Percentiles rank a stretch among this genome's conserved stretches.
phyloP scores from a whole-genome alignment of 306 rosid species.

The Cyclanthera cordifolia region DNA sequence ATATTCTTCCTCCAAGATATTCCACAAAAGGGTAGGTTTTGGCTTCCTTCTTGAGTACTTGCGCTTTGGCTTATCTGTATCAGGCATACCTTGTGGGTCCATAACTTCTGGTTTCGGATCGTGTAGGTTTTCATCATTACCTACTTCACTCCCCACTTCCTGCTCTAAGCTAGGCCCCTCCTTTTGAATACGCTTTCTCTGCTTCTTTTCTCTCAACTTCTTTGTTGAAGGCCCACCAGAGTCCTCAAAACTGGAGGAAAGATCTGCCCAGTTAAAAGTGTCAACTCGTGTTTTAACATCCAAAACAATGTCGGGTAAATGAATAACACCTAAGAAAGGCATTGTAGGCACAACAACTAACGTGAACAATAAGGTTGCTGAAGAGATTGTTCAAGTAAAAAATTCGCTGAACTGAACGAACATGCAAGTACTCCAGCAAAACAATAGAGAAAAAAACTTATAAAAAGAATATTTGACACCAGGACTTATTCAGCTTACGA shows the following conservation, averaged over 20 bases:
- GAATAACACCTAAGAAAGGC: background rate
- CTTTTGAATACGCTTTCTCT: background rate
- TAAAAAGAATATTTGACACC: background rate
- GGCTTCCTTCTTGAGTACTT: conserved; percentile 14
- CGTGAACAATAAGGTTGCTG: background rate
- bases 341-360: background rate
- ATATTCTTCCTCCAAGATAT: conserved; percentile 50
- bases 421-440: background rate
- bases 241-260: conserved; percentile 2
- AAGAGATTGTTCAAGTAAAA: background rate
- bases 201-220: background rate
- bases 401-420: background rate
- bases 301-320: background rate
- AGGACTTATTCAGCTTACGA: background rate
- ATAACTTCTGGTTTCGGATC: background rate
- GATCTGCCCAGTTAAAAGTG: conserved; percentile 6
- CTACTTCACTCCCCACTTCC: background rate
- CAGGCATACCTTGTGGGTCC: background rate
- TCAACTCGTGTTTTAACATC: background rate
- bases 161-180: background rate
- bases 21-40: conserved; percentile 42
- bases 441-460: background rate
- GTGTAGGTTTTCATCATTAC: background rate
- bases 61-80: conserved; percentile 14
- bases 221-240: background rate